These are phyloP conservation scores for Diutina neorugosa DNA, from an alignment of 1,139 yeast species.

Conservation along the genomic window DNA sequence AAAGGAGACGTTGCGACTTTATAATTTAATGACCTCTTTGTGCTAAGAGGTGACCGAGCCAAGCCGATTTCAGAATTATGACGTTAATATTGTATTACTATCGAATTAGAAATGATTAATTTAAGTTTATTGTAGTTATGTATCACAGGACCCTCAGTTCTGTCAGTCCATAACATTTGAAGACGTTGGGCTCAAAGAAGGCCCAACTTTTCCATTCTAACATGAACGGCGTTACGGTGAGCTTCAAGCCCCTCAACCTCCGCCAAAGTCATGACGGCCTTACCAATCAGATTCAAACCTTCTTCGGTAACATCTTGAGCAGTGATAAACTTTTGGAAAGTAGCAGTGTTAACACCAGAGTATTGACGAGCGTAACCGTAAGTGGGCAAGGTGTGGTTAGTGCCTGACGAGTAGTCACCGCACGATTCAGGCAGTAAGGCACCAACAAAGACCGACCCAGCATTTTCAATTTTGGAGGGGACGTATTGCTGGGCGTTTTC, in stretches of 20 bases:
- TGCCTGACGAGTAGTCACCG: conserved; percentile 96
- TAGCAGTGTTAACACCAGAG: conserved; percentile 92
- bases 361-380: conserved; percentile 97
- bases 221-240: conserved; percentile 90
- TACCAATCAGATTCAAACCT: conserved; percentile 81
- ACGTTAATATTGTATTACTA: not conserved
- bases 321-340: conserved; percentile 91
- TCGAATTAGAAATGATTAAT: not conserved
- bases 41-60: not conserved
- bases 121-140: not conserved
- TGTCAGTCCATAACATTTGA: too few relatives aligned
- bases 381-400: conserved; percentile 95
- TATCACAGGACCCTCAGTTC: too few relatives aligned
- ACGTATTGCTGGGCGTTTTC: conserved; percentile 66
- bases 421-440: conserved; percentile 94
- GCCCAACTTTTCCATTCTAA: conserved; percentile 77
- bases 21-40: not conserved
- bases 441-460: conserved; percentile 95
- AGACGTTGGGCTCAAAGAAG: conserved; percentile 10
- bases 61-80: not conserved
- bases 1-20: conserved; percentile 13
- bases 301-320: conserved; percentile 79
- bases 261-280: conserved; percentile 95
- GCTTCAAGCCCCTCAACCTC: conserved; percentile 94
- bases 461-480: conserved; percentile 64